phyloP scores from a whole-genome alignment of 1,139 yeast species.

The Diutina rugosa region DNA sequence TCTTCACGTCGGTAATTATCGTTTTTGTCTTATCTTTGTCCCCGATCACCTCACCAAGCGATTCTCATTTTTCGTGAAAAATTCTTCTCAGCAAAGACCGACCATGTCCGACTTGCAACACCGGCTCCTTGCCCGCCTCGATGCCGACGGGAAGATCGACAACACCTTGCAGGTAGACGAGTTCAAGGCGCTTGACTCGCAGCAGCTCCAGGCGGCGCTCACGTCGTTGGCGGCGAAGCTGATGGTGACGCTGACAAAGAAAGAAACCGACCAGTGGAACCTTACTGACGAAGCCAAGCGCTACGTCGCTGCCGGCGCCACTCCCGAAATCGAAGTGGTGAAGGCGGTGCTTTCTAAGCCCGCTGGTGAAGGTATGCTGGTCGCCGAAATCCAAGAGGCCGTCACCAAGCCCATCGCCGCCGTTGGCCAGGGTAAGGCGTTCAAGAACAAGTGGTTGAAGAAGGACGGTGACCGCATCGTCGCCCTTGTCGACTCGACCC shows the following conservation, averaged over 20 bases:
- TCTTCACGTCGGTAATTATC: no score
- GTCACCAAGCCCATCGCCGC: slow-evolving; percentile 75
- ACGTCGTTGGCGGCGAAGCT: slow-evolving; percentile 77
- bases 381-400: slow-evolving; percentile 57
- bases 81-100: neutral
- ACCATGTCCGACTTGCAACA: slow-evolving; percentile 45
- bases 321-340: slow-evolving; percentile 64
- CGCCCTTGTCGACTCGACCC: slow-evolving; percentile 37
- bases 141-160: slow-evolving; percentile 34
- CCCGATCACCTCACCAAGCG: neutral
- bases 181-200: slow-evolving; percentile 23
- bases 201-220: slow-evolving; percentile 53
- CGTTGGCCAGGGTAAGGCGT: slow-evolving; percentile 96
- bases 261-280: slow-evolving; percentile 66
- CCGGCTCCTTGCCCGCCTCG: slow-evolving; percentile 48
- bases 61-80: neutral
- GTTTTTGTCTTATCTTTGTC: neutral
- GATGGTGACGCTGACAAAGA: slow-evolving; percentile 63
- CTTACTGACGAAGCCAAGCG: slow-evolving; percentile 77
- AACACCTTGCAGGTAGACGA: slow-evolving; percentile 52
- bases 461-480: slow-evolving; percentile 77
- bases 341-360: slow-evolving; percentile 62
- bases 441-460: slow-evolving; percentile 91
- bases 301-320: slow-evolving; percentile 71
- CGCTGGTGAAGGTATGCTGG: slow-evolving; percentile 53